Evolutionary conservation across 306 rosid genomes (phyloP), one percentile per base, ranked within the genome.

Genomic region (Gastrolobium villosum): DNA sequence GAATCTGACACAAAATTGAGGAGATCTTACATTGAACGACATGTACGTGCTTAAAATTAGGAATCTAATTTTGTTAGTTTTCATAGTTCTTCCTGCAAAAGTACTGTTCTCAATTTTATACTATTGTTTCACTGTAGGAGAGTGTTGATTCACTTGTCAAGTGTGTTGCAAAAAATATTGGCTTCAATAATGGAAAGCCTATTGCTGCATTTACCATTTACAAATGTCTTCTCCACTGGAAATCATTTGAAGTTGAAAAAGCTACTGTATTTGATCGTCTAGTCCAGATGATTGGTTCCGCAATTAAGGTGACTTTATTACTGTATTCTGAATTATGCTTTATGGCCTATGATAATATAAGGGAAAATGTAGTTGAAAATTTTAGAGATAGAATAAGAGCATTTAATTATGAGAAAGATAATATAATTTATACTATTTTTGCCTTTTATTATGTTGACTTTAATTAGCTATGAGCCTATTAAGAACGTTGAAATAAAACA

Each of bases 201-300:
- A 71, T 90, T 81, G 94, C 96, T 26, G 97, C 96, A 37, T 86
- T 93, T 79, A 90, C 91, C 72, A 90, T 93, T 59, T 93, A 90
- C 86, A 90, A 86, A 67, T 93, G 97, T 56, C 94, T 93, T 83
- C 89, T 93, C 68, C 90, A 90, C 79, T 93, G 97, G 97, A 90
- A 89, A 82, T 90, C 97, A 69, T 93, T 93, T 74, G 97, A 93
- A 88, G 97, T 96, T 32, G 97, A 93, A 84, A 93, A 90, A 77
- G 90, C 94, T 35, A 89, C 94, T 59, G 96, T 93, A 41, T 93
- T 93, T 87, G 97, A 90, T 76, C 94, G 97, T 70, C 97, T 93
- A 74, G 86, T 93, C 74, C 97, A 93, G 86, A 93, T 88, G 90
- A 89, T 93, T 88, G 97, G 97, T 77, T 90, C 89, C 4, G 90